Conservation (phyloP, 2,329 filamentous ascomycete species). For the Fusarium secorum region DNA sequence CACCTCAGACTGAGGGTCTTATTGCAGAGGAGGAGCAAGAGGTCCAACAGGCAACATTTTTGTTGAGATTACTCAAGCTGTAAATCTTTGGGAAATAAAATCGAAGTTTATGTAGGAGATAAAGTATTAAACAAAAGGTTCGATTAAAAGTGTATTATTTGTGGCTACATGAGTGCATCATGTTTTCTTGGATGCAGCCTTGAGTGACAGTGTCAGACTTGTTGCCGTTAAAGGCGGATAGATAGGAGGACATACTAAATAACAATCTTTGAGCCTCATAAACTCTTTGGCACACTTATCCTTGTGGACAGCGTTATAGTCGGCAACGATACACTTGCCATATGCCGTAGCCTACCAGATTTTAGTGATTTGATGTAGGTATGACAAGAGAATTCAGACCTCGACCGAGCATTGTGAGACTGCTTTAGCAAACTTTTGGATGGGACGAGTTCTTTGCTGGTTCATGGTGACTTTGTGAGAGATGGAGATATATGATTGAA, state of each 20-base stretch:
- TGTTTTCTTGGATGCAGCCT: slow-evolving; percentile 43
- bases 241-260: slow-evolving; percentile 67
- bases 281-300: slow-evolving; percentile 92
- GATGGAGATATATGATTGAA: background rate
- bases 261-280: slow-evolving; percentile 84
- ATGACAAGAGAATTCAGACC: slow-evolving; percentile 47
- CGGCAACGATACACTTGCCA: slow-evolving; percentile 87
- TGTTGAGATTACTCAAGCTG: slow-evolving; percentile 78
- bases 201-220: slow-evolving; percentile 4
- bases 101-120: slow-evolving; percentile 9
- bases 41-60: slow-evolving; percentile 81
- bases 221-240: background rate
- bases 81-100: slow-evolving; percentile 49
- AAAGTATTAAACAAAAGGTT: slow-evolving; percentile 3
- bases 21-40: slow-evolving; percentile 87
- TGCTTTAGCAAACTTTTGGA: slow-evolving; percentile 63
- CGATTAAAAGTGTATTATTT: slow-evolving; percentile 14
- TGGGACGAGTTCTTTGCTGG: slow-evolving; percentile 52
- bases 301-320: slow-evolving; percentile 90
- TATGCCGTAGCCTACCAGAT: slow-evolving; percentile 76
- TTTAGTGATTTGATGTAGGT: background rate
- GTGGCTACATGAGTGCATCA: slow-evolving; percentile 10
- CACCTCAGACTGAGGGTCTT: slow-evolving; percentile 48
- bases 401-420: slow-evolving; percentile 64
- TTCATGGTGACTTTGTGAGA: slow-evolving; percentile 33